Evolutionary conservation across 1,139 yeast species (phyloP), one percentile per base, ranked within the genome.

Genomic region (Yamadazyma spencermartinsiae): DNA sequence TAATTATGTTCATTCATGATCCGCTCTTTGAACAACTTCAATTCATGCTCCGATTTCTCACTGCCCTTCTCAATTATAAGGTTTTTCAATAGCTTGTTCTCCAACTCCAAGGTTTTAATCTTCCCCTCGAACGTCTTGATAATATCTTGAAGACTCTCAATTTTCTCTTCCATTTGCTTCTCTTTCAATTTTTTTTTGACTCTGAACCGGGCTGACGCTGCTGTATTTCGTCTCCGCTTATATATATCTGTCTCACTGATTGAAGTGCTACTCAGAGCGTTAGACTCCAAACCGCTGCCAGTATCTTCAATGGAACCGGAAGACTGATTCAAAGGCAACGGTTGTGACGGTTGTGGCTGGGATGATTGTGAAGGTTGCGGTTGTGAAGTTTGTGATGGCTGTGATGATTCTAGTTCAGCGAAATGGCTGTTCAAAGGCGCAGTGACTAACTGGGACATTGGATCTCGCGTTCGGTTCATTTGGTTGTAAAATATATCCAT

Each of bases 61-160:
- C 64, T 61, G 2, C 76, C 74, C 55, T 75, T 82, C 53, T 85
- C 92, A 27, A 82, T 81, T 10, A 77, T 68, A 49, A 77, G 58
- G 46, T 67, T 69, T 54, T 70, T 72, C 42, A 76, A 71, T 64
- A 92, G 74, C 54, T 79, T 79, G 68, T 88, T 88, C 62, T 88
- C 96, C 84, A 85, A 81, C 61, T 87, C 94, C 46, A 76, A 55
- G 24, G 74, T 66, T 51, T 66, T 67, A 45, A 76, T 63, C 45
- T 67, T 69, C 49, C 63, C 61, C 47, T 75, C 78, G 46, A 74
- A 66, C 8, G 44, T 41, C 15, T 50, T 50, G 25, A 76, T 68
- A 42, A 59, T 60, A 19, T 64, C 72, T 46, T 69, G 69, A 44
- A 79, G 65, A 31, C 65, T 66, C 41, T 60, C 65, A 31, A 79